Base-by-base conservation (phyloP, 2,329 filamentous ascomycete genomes). In the Colletotrichum musicola region DNA sequence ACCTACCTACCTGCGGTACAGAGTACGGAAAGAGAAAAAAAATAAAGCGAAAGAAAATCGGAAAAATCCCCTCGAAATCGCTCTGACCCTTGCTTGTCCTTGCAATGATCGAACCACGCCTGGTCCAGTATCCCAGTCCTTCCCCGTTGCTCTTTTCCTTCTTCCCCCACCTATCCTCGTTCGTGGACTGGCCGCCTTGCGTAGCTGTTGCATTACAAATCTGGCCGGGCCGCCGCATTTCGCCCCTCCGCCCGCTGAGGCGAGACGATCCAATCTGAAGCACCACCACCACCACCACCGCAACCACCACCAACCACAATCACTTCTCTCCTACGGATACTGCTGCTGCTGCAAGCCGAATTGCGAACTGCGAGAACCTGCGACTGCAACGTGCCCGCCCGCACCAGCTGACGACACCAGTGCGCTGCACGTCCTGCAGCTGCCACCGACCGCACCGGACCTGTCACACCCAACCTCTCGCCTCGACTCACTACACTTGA, bases 141-240 rank as follows among this genome's bases (percentile, higher is more conserved):
- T 35, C 30, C 7, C 30, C 30, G 30, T 35, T 35, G 30, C 30
- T 35, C 14, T 56, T 50, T 13, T 35, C n/a, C 46, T 62, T 35
- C 60, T 38, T 62, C 46, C 38, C 46, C 27, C 53, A 57, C 64
- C 47, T 40, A 16, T 54, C 46, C 46, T n/a, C 40, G 60, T 13
- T 40, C 25, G 18, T 16, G 40, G 20, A 51, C 50, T 44, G 40
- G 50, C 13, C 61, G 60, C 42, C 61, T 46, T 62, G 61, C 27
- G 60, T 54, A 38, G 61, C 35, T 47, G 27, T 51, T 61, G 30
- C 61, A 40, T 68, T 68, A 68, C 65, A 68, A 64, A 68, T 68
- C 64, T 62, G 18, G 20, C 60, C 64, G 38, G 46, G 60, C 47
- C 60, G 64, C 64, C 60, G 60, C 53, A 68, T 64, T 67, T 66